A percentile compares a stretch with the other conserved stretches of the same genome.
phyloP scores from a whole-genome alignment of 345 rosid species.

The Mallotus nudiflorus region DNA sequence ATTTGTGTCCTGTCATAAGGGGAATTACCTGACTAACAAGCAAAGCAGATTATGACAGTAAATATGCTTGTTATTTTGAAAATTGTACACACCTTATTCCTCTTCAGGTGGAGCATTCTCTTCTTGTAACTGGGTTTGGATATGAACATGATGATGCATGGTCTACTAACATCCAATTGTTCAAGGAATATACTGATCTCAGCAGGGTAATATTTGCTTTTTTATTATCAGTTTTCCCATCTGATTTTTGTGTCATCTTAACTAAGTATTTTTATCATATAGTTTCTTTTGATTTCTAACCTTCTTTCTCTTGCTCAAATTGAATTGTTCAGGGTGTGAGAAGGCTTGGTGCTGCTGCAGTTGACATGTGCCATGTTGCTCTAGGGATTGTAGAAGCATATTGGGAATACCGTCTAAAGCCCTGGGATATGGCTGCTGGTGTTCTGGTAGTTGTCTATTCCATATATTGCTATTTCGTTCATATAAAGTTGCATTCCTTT shows the following conservation, averaged over 20 bases:
- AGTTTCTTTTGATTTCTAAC: not conserved
- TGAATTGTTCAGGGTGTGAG: conserved; percentile 64
- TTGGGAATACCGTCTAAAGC: conserved; percentile 97
- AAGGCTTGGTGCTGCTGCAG: conserved; percentile 98
- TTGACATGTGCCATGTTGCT: conserved; percentile 98
- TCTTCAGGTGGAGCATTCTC: conserved; percentile 81
- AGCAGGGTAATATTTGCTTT: conserved; percentile 58
- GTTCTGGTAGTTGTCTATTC: conserved; percentile 59
- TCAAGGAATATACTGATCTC: conserved; percentile 90
- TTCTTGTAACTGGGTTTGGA: conserved; percentile 97
- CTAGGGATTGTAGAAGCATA: conserved; percentile 86
- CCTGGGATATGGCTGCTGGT: conserved; percentile 99
- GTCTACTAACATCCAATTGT: conserved; percentile 81
- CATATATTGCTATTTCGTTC: conserved; percentile 13
- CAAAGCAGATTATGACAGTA: not conserved
- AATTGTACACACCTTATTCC: not conserved
- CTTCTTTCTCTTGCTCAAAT: not conserved
- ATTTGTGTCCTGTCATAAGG: too few relatives aligned
- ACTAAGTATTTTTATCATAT: not conserved
- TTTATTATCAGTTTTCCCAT: not conserved
- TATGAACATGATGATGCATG: conserved; percentile 95
- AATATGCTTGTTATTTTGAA: conserved; percentile 2
- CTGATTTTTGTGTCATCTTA: not conserved
- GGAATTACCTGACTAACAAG: not conserved
- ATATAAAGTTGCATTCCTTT: not conserved